These are phyloP conservation scores for Plasmopara viticola DNA, from an alignment of 352 stramenopile genomes.

Conservation along the genomic window DNA sequence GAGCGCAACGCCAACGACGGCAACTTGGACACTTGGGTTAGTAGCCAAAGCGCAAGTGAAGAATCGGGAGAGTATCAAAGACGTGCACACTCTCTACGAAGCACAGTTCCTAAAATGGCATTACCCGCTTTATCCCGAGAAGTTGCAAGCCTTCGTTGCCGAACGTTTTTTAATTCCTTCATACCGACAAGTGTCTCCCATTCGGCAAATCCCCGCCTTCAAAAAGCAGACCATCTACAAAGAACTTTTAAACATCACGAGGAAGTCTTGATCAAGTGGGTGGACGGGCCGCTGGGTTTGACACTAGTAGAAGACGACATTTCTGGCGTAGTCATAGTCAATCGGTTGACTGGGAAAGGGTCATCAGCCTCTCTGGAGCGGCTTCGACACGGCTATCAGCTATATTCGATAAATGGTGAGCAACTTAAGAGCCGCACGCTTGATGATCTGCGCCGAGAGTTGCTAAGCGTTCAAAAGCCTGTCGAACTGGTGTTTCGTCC, in stretches of 20 bases:
- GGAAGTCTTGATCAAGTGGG: slow-evolving; percentile 49
- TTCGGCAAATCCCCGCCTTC: slow-evolving; percentile 3
- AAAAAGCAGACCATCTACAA: slow-evolving; percentile 1
- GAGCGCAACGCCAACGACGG: slow-evolving; percentile 31
- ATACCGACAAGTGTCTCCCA: slow-evolving; percentile 3
- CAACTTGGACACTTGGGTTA: slow-evolving; percentile 5
- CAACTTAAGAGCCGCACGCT: slow-evolving; percentile 24
- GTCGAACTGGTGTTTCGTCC: slow-evolving; percentile 44
- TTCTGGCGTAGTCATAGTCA: slow-evolving; percentile 43
- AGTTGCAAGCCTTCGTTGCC: slow-evolving; percentile 14
- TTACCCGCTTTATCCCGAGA: slow-evolving; percentile 5
- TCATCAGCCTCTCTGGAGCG: slow-evolving; percentile 30
- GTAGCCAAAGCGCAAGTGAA: slow-evolving; percentile 17
- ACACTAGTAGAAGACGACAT: slow-evolving; percentile 47
- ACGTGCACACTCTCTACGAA: slow-evolving; percentile 8
- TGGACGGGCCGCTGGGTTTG: slow-evolving; percentile 36
- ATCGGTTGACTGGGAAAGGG: slow-evolving; percentile 65
- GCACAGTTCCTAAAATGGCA: slow-evolving; percentile 8
- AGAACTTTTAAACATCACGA: neutral
- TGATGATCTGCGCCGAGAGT: slow-evolving; percentile 26
- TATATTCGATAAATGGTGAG: slow-evolving; percentile 48
- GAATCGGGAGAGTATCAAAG: slow-evolving; percentile 11
- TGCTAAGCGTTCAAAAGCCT: slow-evolving; percentile 38
- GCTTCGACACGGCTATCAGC: slow-evolving; percentile 37
- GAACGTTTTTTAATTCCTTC: slow-evolving; percentile 11